phyloP scores from a whole-genome alignment of 2,329 filamentous ascomycete species.

The Pestalotiopsis sp. region DNA sequence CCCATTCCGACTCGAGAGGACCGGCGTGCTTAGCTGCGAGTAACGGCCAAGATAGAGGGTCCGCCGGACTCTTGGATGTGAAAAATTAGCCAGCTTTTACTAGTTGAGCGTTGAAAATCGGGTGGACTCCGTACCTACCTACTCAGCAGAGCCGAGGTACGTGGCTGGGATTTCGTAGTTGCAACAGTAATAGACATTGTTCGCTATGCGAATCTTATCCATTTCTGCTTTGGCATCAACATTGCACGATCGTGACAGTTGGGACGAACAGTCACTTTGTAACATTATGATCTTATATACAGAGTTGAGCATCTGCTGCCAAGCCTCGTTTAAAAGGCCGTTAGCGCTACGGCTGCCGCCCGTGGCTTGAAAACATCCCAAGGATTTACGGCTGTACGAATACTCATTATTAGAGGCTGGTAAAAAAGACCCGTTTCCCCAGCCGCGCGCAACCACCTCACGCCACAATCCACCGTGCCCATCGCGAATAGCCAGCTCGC shows the following conservation, averaged over 20 bases:
- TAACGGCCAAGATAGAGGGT: background rate
- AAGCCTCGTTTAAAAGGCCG: background rate
- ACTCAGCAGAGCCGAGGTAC: background rate
- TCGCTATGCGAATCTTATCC: background rate
- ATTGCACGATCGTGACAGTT: no score
- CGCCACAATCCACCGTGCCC: background rate
- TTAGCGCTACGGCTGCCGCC: background rate
- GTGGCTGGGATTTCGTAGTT: background rate
- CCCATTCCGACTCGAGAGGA: background rate
- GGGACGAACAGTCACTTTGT: no score
- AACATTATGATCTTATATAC: no score
- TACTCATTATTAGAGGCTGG: no score
- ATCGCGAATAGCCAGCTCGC: background rate
- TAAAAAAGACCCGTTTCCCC: background rate
- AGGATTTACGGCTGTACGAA: background rate
- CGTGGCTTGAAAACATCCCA: background rate
- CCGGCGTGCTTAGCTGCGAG: slow-evolving; percentile 2
- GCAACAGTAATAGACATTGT: background rate
- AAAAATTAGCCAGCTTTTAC: background rate
- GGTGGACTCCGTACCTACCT: background rate
- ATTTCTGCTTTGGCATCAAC: background rate
- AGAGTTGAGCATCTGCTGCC: background rate
- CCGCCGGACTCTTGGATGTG: background rate
- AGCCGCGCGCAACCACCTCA: background rate
- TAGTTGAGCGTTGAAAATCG: background rate